phyloP scores from a whole-genome alignment of 805 yeast species.

The Pichia insulana region DNA sequence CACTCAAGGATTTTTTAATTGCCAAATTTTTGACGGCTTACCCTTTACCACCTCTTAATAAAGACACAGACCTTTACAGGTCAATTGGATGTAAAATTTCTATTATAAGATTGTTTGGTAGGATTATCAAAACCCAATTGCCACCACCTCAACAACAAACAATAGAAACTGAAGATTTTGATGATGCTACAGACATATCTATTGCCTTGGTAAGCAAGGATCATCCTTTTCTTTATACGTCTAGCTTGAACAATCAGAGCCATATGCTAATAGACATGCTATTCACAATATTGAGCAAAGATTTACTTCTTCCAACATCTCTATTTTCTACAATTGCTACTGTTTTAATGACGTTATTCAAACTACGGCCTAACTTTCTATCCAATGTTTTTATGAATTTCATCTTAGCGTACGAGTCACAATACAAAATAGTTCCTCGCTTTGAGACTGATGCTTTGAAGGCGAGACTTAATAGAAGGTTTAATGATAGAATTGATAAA shows the following conservation, averaged over 20 bases:
- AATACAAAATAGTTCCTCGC: slow-evolving; percentile 46
- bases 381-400: slow-evolving; percentile 46
- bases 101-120: slow-evolving; percentile 62
- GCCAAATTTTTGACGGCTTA: slow-evolving; percentile 49
- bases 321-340: slow-evolving; percentile 61
- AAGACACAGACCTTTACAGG: slow-evolving; percentile 42
- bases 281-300: slow-evolving; percentile 46
- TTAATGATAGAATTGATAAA: slow-evolving; percentile 30
- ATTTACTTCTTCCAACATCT: slow-evolving; percentile 46
- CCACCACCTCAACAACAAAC: slow-evolving; percentile 30
- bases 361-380: slow-evolving; percentile 54
- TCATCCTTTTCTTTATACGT: slow-evolving; percentile 55
- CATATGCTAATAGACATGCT: slow-evolving; percentile 58
- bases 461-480: slow-evolving; percentile 24
- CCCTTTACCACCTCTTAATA: slow-evolving; percentile 42
- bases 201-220: slow-evolving; percentile 40
- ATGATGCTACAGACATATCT: slow-evolving; percentile 28
- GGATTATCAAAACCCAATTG: slow-evolving; percentile 46
- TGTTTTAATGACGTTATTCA: slow-evolving; percentile 53
- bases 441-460: slow-evolving; percentile 29
- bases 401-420: slow-evolving; percentile 52
- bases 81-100: slow-evolving; percentile 57
- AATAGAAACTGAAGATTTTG: not conserved
- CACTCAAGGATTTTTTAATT: slow-evolving; percentile 52
- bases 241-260: slow-evolving; percentile 60